phyloP scores from a whole-genome alignment of 2,329 filamentous ascomycete genomes.

The Fusarium pilosicola region DNA sequence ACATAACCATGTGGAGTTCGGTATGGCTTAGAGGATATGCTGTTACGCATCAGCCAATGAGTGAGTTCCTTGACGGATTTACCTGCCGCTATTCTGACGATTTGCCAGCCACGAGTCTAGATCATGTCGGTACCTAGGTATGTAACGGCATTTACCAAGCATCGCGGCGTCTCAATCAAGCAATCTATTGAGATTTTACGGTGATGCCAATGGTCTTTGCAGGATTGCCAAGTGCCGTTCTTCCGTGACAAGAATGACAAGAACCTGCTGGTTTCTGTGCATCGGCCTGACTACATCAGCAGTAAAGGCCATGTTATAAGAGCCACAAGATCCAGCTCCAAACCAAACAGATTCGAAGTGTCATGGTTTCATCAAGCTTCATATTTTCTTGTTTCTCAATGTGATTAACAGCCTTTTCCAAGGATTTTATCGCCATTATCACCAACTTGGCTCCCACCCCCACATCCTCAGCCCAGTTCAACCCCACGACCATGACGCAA shows the following conservation, averaged over 20 bases:
- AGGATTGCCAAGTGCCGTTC: slow-evolving; percentile 36
- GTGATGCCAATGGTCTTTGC: slow-evolving; percentile 21
- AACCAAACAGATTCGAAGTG: not conserved
- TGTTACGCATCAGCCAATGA: slow-evolving; percentile 5
- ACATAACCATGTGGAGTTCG: not conserved
- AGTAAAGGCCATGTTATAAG: slow-evolving; percentile 9
- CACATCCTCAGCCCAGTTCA: not conserved
- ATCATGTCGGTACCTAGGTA: not conserved
- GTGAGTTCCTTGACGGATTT: not conserved
- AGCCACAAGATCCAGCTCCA: not conserved
- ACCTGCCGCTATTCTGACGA: not conserved
- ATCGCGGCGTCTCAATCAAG: not conserved
- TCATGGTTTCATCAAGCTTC: not conserved
- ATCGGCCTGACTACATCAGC: slow-evolving; percentile 16
- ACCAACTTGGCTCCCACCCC: slow-evolving; percentile 10
- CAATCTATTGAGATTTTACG: not conserved
- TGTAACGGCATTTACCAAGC: slow-evolving; percentile 1
- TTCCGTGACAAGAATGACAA: slow-evolving; percentile 25
- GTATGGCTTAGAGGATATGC: not conserved
- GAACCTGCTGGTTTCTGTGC: slow-evolving; percentile 15
- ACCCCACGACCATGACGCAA: slow-evolving; percentile 41
- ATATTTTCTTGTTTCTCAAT: not conserved
- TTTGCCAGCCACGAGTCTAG: slow-evolving; percentile 9
- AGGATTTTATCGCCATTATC: not conserved
- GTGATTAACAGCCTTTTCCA: not conserved